Conservation (phyloP, 257 asterid species). For the Solanum neorickii region DNA sequence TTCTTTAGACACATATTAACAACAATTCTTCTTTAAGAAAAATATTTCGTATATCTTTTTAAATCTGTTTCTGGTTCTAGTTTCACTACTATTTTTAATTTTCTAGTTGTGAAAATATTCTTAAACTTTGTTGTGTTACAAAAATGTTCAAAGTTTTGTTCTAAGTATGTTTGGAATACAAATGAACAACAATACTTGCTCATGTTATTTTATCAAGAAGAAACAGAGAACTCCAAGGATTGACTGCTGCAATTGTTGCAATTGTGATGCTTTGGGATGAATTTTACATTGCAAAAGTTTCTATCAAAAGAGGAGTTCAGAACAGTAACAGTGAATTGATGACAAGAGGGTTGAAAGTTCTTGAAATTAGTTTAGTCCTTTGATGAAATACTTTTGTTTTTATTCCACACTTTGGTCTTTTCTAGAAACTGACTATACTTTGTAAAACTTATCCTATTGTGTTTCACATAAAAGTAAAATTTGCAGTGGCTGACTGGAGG, state of each 20-base stretch:
- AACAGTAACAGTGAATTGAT: slow-evolving; percentile 77
- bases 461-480: slow-evolving; percentile 18
- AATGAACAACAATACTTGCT: neutral
- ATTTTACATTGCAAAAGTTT: slow-evolving; percentile 92
- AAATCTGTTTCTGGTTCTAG: no score
- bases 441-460: slow-evolving; percentile 1
- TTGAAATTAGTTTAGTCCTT: slow-evolving; percentile 6
- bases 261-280: slow-evolving; percentile 92
- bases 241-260: slow-evolving; percentile 45
- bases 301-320: slow-evolving; percentile 87
- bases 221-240: slow-evolving; percentile 80
- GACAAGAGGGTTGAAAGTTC: slow-evolving; percentile 94
- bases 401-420: neutral
- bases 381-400: neutral
- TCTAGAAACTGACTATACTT: neutral
- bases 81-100: no score
- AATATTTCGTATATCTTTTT: no score
- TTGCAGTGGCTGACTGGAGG: slow-evolving; percentile 95
- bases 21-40: no score
- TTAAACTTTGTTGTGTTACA: no score
- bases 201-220: slow-evolving; percentile 45
- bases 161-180: no score
- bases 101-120: no score
- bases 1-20: no score
- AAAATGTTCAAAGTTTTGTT: no score